A percentile compares a stretch with the other conserved stretches of the same genome.
These are phyloP conservation scores for Aspergillus sp. DNA, from an alignment of 2,329 filamentous ascomycete species.

Conservation along the genomic window DNA sequence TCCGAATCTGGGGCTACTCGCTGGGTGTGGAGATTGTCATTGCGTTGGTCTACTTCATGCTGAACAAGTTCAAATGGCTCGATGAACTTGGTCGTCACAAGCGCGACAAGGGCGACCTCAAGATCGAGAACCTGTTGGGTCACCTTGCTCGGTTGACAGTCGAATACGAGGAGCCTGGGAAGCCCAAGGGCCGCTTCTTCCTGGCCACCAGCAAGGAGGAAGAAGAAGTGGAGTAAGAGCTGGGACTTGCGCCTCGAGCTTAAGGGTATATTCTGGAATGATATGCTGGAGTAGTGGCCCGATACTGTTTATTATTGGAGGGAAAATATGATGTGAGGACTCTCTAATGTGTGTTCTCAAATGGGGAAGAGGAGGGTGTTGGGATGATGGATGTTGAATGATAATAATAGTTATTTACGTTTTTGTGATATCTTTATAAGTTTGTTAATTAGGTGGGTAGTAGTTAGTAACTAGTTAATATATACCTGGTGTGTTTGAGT, in stretches of 20 bases:
- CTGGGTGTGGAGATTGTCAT: slow-evolving; percentile 55
- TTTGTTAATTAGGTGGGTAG: slow-evolving; percentile 27
- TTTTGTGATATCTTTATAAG: background rate
- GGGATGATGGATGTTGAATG: background rate
- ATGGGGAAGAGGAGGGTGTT: background rate
- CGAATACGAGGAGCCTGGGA: slow-evolving; percentile 52
- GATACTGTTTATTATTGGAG: background rate
- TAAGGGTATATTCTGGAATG: background rate
- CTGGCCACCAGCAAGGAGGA: slow-evolving; percentile 47
- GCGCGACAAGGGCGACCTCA: slow-evolving; percentile 50
- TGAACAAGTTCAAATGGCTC: slow-evolving; percentile 49
- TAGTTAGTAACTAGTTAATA: slow-evolving; percentile 27
- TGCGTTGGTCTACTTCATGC: slow-evolving; percentile 52
- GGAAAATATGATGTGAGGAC: background rate
- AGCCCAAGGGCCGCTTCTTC: slow-evolving; percentile 46
- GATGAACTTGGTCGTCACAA: slow-evolving; percentile 51
- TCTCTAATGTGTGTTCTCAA: too few species aligned
- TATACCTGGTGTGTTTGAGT: background rate
- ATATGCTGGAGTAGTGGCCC: background rate
- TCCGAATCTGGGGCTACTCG: slow-evolving; percentile 54
- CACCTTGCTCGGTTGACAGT: slow-evolving; percentile 52
- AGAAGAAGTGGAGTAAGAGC: slow-evolving; percentile 43
- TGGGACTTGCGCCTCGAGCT: background rate
- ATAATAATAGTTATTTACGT: background rate
- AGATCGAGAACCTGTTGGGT: slow-evolving; percentile 53